Base-by-base conservation (phyloP, 768 basidiomycete species). In the Asterophora lycoperdoides region DNA sequence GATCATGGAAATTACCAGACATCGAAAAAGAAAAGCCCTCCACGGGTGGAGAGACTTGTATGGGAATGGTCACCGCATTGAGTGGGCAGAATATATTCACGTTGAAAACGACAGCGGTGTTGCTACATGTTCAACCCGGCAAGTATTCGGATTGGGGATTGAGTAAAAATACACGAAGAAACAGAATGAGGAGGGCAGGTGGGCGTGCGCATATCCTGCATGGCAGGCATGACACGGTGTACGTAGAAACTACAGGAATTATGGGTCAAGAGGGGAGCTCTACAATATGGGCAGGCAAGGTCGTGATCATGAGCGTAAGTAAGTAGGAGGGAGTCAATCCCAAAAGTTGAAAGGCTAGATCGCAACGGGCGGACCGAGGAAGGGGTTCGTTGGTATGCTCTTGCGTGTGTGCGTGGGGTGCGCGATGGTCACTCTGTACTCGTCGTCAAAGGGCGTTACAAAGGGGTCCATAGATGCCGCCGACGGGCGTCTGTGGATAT, bases 371-470 rank as follows among this genome's bases (percentile, higher is more conserved):
- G 46, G 30, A 41, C 28, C 28, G 15, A 48, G 26, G 53, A 81
- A 82, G 2, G 82, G 80, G 63, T 83, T 82, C 47, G 75, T 75
- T 19, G 66, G 60, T 52, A 70, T 69, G 56, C 75, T 77, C 68
- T 74, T 76, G 58, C 74, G 65, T 51, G 65, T 59, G 55, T 58
- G 18, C 5, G 52, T 33, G 15, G 59, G 49, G 7, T 54, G 56
- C 8, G 58, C 55, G 23, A 68, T 57, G 41, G 56, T 60, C 30
- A 71, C 63, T 29, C 58, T 58, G 48, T 78, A 72, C 60, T 86
- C 84, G 59, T 88, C 86, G 63, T 89, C 88, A 64, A 89, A 89
- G 7, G 88, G 87, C 43, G 86, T 88, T 49, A 79, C 76, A 60
- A 89, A 89, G 44, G 87, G 87, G 55, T 75, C 68, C 45, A 70